Conservation (phyloP, 345 rosid species). For the Eucalyptus coolabah region DNA sequence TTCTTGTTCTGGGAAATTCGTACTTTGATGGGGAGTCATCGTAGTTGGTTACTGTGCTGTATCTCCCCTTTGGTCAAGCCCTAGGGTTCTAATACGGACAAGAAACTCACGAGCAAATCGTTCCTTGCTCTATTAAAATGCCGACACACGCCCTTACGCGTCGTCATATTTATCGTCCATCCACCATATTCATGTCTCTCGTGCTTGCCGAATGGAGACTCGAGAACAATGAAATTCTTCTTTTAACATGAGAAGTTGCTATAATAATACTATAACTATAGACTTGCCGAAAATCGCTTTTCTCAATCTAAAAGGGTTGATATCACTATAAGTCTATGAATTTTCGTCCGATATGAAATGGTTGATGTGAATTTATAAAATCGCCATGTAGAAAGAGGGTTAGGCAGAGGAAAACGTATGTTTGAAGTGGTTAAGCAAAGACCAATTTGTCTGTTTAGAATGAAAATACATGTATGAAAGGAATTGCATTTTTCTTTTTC, state of each 20-base stretch:
- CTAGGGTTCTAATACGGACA: background rate
- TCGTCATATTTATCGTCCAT: background rate
- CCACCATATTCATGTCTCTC: background rate
- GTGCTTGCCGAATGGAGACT: background rate
- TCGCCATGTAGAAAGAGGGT: background rate
- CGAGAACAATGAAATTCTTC: background rate
- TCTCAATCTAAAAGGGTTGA: background rate
- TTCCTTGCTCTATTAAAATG: background rate
- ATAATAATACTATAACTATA: background rate
- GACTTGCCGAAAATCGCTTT: background rate
- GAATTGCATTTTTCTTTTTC: background rate
- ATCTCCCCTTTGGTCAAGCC: background rate
- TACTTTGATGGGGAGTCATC: background rate
- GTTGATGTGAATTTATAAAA: background rate
- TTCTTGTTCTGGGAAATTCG: background rate
- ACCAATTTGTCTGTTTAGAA: background rate
- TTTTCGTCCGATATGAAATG: background rate
- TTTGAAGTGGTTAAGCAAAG: background rate
- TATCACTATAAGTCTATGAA: background rate
- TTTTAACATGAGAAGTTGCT: background rate
- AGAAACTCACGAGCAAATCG: background rate
- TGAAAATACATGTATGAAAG: background rate
- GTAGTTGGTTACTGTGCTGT: background rate
- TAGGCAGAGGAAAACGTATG: background rate
- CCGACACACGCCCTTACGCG: background rate